Conservation (phyloP, 768 basidiomycete species). For the Astraeus odoratus region DNA sequence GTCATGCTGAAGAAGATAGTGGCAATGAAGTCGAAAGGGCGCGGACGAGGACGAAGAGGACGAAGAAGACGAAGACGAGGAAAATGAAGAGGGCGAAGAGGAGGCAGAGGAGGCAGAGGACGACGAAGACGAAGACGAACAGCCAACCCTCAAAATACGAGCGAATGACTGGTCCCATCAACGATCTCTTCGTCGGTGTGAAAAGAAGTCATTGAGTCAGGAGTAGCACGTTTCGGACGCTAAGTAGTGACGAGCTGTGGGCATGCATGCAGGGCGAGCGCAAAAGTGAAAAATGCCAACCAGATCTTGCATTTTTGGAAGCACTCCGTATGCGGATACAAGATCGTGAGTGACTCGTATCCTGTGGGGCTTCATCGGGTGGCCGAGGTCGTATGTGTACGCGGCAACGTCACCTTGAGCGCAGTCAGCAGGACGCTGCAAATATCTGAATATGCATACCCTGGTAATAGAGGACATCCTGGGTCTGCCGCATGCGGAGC, state of each 20-base stretch:
- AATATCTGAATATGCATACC: conserved; percentile 32
- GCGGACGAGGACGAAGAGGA: no score
- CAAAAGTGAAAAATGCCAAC: conserved; percentile 32
- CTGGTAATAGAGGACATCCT: conserved; percentile 79
- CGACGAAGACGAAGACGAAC: no score
- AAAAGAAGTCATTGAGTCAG: conserved; percentile 83
- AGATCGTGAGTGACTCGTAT: conserved; percentile 93
- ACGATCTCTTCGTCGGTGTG: conserved; percentile 99
- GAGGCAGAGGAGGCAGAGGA: no score
- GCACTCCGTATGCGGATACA: conserved; percentile 84
- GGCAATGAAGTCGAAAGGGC: no score
- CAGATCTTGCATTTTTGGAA: conserved; percentile 90
- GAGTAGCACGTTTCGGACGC: conserved; percentile 64
- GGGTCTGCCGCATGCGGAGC: background rate
- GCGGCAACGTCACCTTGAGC: conserved; percentile 61
- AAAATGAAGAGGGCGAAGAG: no score
- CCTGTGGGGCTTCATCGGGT: conserved; percentile 95
- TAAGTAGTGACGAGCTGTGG: conserved; percentile 21
- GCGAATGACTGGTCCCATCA: no score
- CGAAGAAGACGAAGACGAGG: no score
- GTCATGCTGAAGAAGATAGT: no score
- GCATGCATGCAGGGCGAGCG: background rate
- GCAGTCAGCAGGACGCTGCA: background rate
- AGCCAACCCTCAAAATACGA: no score
- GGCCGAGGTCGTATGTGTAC: conserved; percentile 79